Base-by-base conservation (phyloP, 495 filamentous ascomycete species). In the Monascus purpureus region DNA sequence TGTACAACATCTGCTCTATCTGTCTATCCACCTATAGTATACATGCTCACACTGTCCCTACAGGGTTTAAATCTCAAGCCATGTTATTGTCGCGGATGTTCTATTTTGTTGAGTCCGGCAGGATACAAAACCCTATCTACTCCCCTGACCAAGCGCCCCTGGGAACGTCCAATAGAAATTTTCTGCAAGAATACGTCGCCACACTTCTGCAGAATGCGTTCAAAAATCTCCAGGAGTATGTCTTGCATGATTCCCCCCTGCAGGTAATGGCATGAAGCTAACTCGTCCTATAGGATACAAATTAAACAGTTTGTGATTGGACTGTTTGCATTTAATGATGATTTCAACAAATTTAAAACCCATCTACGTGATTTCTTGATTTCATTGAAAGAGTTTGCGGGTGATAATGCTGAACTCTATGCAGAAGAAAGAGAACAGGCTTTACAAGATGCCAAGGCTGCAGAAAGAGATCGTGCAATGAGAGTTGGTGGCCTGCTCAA, bases 301-400 rank as follows among this genome's bases (percentile, higher is more conserved):
- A 90, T 96, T 44, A 71, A 73, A 40, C 65, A 72, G 29, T 99
- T 99, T 50, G 83, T 95, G 15, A 72, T 90, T 32, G 77, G 79
- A 4, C 59, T 96, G 4, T 94, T 94, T 57, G 70, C 73, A 1
- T 63, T 75, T 32, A 93, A 92, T 46, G 73, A 72, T 31, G 78
- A 88, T 36, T 70, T 88, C 33, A 74, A 75, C 47, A 79, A 80
- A 46, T 96, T 96, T 73, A 93, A 93, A 57, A 73, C 92, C 25
- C 77, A 86, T 34, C 70, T 96, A 29, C 82, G 90, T 36, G 90
- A 99, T 53, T 99, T 99, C 72, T 59, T 99, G 34, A 93, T 99
- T 43, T 86, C 86, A 17, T 60, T 99, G 33, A 93, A 93, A 57
- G 90, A 99, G 57, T 96, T 95, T 46, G 70, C 72, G 9, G 82